These are phyloP conservation scores for Lactifluus hygrophoroides DNA, from an alignment of 768 basidiomycete genomes.

Conservation along the genomic window DNA sequence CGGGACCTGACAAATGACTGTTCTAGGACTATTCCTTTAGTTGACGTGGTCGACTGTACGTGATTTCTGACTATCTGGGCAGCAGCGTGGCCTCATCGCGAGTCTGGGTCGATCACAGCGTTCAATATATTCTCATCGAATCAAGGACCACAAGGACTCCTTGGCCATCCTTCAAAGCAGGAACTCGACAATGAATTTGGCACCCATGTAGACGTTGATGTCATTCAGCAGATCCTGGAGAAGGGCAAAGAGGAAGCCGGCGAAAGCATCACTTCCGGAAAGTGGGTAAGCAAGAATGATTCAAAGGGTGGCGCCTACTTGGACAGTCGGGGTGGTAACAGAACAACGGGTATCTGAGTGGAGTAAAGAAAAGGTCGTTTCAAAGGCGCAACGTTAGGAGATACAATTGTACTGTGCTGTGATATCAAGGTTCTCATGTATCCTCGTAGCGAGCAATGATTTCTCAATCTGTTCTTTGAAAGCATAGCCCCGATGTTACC, in stretches of 20 bases:
- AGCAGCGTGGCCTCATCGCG: neutral
- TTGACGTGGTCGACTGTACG: conserved; percentile 79
- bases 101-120: conserved; percentile 33
- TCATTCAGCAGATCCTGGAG: conserved; percentile 48
- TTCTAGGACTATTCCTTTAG: conserved; percentile 54
- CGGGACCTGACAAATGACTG: neutral
- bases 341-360: conserved; percentile 16
- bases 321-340: conserved; percentile 11
- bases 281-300: conserved; percentile 22
- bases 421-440: too few species aligned
- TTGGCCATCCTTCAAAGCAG: conserved; percentile 71
- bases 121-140: conserved; percentile 62
- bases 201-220: conserved; percentile 55
- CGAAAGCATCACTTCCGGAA: conserved; percentile 35
- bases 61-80: conserved; percentile 9
- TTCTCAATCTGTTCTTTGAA: neutral
- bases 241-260: conserved; percentile 51
- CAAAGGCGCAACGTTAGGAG: neutral
- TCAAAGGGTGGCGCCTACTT: conserved; percentile 11
- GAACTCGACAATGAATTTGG: conserved; percentile 70
- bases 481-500: conserved; percentile 42
- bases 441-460: too few species aligned
- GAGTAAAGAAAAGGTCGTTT: neutral
- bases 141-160: conserved; percentile 72
- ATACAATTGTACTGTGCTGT: neutral